A percentile compares a stretch with the other conserved stretches of the same genome.
These are phyloP conservation scores for Murraya koenigii DNA, from an alignment of 345 rosid genomes.

Conservation along the genomic window DNA sequence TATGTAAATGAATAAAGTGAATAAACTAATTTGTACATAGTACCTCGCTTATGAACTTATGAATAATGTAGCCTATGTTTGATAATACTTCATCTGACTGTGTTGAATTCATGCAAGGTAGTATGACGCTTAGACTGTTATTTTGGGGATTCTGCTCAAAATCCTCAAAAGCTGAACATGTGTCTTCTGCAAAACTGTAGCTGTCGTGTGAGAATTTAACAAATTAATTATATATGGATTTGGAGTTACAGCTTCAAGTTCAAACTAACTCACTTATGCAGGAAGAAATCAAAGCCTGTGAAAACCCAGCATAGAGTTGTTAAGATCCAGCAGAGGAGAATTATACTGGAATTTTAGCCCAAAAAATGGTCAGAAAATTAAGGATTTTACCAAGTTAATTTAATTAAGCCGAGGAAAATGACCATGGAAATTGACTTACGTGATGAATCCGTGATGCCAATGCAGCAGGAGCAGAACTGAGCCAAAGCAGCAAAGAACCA, in stretches of 20 bases:
- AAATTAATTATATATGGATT: no score
- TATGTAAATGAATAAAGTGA: background rate
- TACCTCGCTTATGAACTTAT: constrained; percentile 49
- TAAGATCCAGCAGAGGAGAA: constrained; percentile 65
- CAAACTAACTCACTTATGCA: constrained; percentile 49
- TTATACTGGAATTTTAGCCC: constrained; percentile 36
- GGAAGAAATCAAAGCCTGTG: constrained; percentile 63
- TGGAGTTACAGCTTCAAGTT: background rate
- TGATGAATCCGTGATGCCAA: constrained; percentile 64
- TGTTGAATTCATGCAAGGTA: constrained; percentile 53
- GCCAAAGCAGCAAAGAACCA: constrained; percentile 11
- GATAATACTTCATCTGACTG: constrained; percentile 34
- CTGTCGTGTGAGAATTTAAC: background rate
- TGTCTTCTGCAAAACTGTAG: constrained; percentile 56
- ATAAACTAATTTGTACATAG: background rate
- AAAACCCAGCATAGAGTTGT: constrained; percentile 57
- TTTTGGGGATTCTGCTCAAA: constrained; percentile 46
- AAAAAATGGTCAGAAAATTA: background rate
- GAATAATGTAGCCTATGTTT: constrained; percentile 40
- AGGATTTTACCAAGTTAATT: background rate
- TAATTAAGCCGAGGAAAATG: background rate
- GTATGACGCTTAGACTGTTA: constrained; percentile 34
- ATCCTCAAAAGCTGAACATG: constrained; percentile 51
- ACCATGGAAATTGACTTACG: constrained; percentile 33
- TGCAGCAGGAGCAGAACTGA: constrained; percentile 57